Conservation (phyloP, 1,284 basidiomycete species). For the Austroboletus rostrupii region DNA sequence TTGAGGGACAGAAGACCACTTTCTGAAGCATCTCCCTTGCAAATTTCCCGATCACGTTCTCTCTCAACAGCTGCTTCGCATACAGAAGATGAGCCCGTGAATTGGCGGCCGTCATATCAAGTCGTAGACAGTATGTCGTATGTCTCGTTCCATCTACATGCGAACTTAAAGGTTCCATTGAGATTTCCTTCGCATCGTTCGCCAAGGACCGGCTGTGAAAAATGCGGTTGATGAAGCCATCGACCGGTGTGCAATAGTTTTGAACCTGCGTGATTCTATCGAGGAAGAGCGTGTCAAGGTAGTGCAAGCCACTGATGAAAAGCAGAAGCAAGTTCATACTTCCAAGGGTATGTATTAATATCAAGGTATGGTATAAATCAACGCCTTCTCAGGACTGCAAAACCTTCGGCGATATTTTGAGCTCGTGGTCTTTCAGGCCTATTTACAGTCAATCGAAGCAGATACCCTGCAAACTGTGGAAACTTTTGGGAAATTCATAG, state of each 20-base stretch:
- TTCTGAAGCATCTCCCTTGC: slow-evolving; percentile 36
- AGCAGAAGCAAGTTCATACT: slow-evolving; percentile 59
- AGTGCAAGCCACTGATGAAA: slow-evolving; percentile 73
- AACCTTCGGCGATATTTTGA: slow-evolving; percentile 87
- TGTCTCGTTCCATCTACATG: not conserved
- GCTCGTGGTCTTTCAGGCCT: slow-evolving; percentile 92
- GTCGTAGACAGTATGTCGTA: slow-evolving; percentile 68
- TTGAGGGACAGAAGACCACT: slow-evolving; percentile 46
- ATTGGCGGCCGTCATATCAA: slow-evolving; percentile 67
- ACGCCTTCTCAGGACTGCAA: slow-evolving; percentile 57
- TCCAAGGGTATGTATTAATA: slow-evolving; percentile 55
- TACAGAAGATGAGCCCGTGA: slow-evolving; percentile 30
- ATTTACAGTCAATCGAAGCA: slow-evolving; percentile 81
- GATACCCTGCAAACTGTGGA: slow-evolving; percentile 78
- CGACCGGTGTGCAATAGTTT: slow-evolving; percentile 81
- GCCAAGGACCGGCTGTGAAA: slow-evolving; percentile 87
- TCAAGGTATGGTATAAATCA: not conserved
- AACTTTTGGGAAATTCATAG: slow-evolving; percentile 78
- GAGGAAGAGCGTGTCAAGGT: slow-evolving; percentile 76
- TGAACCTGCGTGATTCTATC: slow-evolving; percentile 86
- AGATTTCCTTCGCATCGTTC: slow-evolving; percentile 91
- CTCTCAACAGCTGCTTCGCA: slow-evolving; percentile 33
- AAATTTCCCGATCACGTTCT: slow-evolving; percentile 37
- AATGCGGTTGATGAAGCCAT: slow-evolving; percentile 87
- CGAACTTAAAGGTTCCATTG: slow-evolving; percentile 8